Evolutionary conservation across 23 red algal species (phyloP), one percentile per base, ranked within the genome.

Genomic region (Cyanidioschyzon merolae): DNA sequence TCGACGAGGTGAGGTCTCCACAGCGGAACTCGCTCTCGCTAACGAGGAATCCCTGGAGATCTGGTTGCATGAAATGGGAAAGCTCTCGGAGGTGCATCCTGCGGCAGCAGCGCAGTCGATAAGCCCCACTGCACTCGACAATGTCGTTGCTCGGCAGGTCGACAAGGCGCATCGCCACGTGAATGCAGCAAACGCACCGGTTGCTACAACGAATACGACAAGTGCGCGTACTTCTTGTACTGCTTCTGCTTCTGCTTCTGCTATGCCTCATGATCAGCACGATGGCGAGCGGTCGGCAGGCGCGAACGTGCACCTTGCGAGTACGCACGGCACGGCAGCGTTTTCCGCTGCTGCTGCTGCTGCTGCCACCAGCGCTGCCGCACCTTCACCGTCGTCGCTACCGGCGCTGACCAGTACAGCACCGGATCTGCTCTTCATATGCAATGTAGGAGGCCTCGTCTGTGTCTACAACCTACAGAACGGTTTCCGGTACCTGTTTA

Each of bases 41-140:
- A 71, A 71, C 32, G 63, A 71, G 29, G 63, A 71, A 12, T 25
- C 63, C n/a, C 63, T 71, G 63, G 63, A 71, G 29, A 71, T 35
- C 7, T 71, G 63, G 63, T 71, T 71, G 63, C n/a, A 71, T 71
- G 63, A 25, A 7, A 71, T 71, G 63, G 45, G 45, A 7, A 54
- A 54, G 21, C 45, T 54, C 12, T 15, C 12, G 21, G 45, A 54
- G 21, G 12, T 7, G 21, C 7, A 15, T 7, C 45, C 45, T 15
- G 21, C 45, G 45, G 21, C 45, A 15, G 45, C 12, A 54, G 45
- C 45, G 21, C 12, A 21, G 12, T 21, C 45, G 21, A 54, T 54
- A 7, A n/a, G n/a, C n/a, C n/a, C n/a, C n/a, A n/a, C n/a, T n/a
- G n/a, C n/a, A n/a, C n/a, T n/a, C n/a, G n/a, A n/a, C n/a, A n/a